phyloP scores from a whole-genome alignment of 441 rosid genomes.

The Adansonia rubrostipa region DNA sequence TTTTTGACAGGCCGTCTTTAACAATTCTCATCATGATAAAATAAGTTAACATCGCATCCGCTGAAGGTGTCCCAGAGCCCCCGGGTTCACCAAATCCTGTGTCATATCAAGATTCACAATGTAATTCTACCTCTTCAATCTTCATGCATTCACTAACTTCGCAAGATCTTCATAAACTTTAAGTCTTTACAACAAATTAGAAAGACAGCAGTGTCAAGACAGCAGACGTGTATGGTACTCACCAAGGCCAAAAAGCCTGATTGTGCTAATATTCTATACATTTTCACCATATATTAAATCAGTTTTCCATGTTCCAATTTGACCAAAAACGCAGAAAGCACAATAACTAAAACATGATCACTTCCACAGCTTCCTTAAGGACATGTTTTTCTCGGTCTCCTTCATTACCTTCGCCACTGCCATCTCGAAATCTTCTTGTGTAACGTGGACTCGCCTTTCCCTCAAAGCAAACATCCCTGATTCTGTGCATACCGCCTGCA shows the following conservation, averaged over 20 bases:
- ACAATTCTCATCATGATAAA: too few species aligned
- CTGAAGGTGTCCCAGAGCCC: too few species aligned
- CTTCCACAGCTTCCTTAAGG: constrained; percentile 89
- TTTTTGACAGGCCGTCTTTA: too few species aligned
- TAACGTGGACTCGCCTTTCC: constrained; percentile 83
- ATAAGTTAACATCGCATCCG: too few species aligned
- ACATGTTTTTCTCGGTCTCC: constrained; percentile 97
- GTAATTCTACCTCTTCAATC: too few species aligned
- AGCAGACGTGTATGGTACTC: not conserved
- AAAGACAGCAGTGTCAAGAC: not conserved
- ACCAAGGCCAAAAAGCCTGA: not conserved
- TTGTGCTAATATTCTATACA: not conserved
- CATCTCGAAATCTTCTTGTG: constrained; percentile 88
- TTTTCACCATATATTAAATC: not conserved
- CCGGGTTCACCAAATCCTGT: too few species aligned
- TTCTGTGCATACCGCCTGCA: constrained; percentile 87
- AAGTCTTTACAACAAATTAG: not conserved
- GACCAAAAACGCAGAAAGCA: not conserved
- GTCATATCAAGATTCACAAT: too few species aligned
- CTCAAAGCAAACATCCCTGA: constrained; percentile 89
- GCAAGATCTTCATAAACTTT: not conserved
- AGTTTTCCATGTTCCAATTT: not conserved
- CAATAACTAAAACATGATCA: constrained; percentile 11
- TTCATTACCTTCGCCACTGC: constrained; percentile 95
- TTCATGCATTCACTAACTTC: too few species aligned